Evolutionary conservation across 441 rosid genomes (phyloP), one percentile per base, ranked within the genome.

Genomic region (Manihot esculenta): DNA sequence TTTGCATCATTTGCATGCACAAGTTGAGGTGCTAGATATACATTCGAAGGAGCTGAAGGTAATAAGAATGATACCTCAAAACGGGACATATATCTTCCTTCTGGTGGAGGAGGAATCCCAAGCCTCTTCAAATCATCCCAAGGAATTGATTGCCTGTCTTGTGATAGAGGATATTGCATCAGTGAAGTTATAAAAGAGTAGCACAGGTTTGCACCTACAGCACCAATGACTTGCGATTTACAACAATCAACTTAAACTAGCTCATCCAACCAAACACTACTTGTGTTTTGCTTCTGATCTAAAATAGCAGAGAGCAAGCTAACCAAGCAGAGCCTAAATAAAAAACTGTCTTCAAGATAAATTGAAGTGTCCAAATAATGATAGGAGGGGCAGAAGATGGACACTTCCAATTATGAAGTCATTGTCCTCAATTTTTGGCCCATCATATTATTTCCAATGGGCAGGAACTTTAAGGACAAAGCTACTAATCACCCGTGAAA

Each of bases 71-170:
- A 62, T 75, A 88, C 97, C 96, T 89, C 79, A 67, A 76, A 89
- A 26, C 88, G 92, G 11, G 89, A 84, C 94, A 85, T 83, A 72
- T 88, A 92, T 72, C 84, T 86, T 79, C 97, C 97, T 75, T 88
- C 97, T 15, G 97, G 97, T 10, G 97, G 97, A 66, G 92, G 92
- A 66, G 88, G 86, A 75, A 94, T 90, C 62, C 95, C 93, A 53
- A 94, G 93, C 80, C 79, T 92, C 84, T 94, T 85, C 76, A 94
- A 73, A 48, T 89, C 97, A 75, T 90, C 92, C 64, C 72, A 77
- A 42, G 97, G 99, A 72, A 92, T 85, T 49, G 93, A 87, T 65
- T 90, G 91, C 74, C 96, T 92, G 84, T 55, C 62, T 70, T 50
- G 61, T 20, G 20, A 30, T 53, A 21, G 18, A 56, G 15, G 23